phyloP scores from a whole-genome alignment of 148 eudicot species.

The Rhododendron kiyosumense region DNA sequence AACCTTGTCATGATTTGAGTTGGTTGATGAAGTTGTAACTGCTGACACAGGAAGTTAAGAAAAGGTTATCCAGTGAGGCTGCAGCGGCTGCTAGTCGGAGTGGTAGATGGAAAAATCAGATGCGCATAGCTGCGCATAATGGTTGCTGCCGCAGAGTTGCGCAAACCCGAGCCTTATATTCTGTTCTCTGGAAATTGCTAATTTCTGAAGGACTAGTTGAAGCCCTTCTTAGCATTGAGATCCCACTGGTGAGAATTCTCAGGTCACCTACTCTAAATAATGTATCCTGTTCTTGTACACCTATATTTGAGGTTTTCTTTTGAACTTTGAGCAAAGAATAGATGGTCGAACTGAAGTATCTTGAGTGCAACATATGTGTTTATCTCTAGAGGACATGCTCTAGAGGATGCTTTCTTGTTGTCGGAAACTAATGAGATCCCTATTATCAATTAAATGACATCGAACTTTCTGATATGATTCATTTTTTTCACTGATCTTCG shows the following conservation, averaged over 20 bases:
- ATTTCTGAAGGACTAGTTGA: conserved; percentile 75
- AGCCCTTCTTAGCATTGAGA: conserved; percentile 60
- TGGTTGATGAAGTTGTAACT: conserved; percentile 1
- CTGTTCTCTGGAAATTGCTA: conserved; percentile 87
- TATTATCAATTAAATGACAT: not conserved
- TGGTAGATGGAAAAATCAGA: conserved; percentile 99
- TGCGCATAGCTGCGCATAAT: conserved; percentile 91
- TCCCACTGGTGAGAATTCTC: conserved; percentile 58
- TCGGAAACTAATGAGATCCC: not conserved
- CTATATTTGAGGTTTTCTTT: not conserved
- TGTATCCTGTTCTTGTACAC: not conserved
- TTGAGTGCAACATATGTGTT: not conserved
- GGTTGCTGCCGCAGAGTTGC: conserved; percentile 97
- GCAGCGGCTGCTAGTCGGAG: conserved; percentile 77
- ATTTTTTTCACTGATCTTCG: not conserved
- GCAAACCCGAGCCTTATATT: conserved; percentile 64
- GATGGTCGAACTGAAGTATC: not conserved
- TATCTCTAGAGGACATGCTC: not conserved
- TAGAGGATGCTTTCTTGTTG: not conserved
- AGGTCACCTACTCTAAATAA: not conserved
- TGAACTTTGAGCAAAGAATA: not conserved
- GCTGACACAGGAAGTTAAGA: conserved; percentile 75
- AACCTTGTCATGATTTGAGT: not conserved
- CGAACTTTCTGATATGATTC: not conserved
- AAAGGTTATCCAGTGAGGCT: conserved; percentile 74